Evolutionary conservation across 1,284 basidiomycete genomes (phyloP), one percentile per base, ranked within the genome.

Genomic region (Athelia psychrophila): DNA sequence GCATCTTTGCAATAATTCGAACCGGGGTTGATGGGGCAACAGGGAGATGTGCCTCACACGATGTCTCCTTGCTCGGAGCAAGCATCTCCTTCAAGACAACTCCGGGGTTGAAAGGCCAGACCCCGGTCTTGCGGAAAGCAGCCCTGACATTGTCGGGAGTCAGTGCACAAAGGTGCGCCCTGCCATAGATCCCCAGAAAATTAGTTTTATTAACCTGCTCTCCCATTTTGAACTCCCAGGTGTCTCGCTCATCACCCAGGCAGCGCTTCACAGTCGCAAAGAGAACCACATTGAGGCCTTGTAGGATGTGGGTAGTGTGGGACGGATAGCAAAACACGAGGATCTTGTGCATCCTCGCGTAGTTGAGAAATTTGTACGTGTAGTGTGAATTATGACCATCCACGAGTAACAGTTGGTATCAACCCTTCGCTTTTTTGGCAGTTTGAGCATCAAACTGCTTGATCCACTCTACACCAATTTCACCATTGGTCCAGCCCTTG

Each of bases 351-450:
- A 50, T 27, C 3, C 50, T 30, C 6, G 65, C 63, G 51, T 64
- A 66, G 3, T 62, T 32, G 2, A 67, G 58, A 51, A 67, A 64
- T 1, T 33, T 54, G 10, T 38, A 30, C 5, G 64, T 64, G 52
- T 62, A 64, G 45, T 69, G 66, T 0, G 63, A 68, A 24, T 54
- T 58, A 45, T 70, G 65, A 2, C 68, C 64, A 60, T 70, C 64
- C 15, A 69, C 60, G 19, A 67, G 48, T 4, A 66, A 58, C 3
- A 67, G 53, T 2, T 51, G 38, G 1, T 24, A 18, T 4, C 51
- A 38, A 1, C 60, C 58, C 8, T 24, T 45, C 4, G 60, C 59
- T 38, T 65, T 65, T 3, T 10, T 50, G 16, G 46, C 47, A 1
- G 66, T 67, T 0, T 54, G 48, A 18, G 48, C 44, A 40, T 68